phyloP scores from a whole-genome alignment of 352 stramenopile species.

The Pythium biforme region DNA sequence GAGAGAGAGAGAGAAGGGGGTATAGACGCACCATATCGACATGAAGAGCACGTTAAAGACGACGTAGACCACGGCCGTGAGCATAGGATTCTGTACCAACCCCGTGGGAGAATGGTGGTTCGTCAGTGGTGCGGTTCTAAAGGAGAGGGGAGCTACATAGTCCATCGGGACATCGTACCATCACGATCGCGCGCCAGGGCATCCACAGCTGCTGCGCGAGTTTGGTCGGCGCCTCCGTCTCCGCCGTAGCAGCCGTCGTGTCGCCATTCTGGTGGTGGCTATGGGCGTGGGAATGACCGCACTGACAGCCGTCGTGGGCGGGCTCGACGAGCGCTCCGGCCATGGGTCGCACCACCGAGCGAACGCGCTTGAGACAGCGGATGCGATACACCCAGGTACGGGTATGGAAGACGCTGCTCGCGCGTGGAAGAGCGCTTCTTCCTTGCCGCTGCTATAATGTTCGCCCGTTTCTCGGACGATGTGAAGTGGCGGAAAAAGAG shows the following conservation, averaged over 20 bases:
- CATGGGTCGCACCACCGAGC: slow-evolving; percentile 4
- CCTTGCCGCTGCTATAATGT: too few relatives aligned
- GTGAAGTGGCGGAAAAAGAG: slow-evolving; percentile 7
- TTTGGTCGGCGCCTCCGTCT: slow-evolving; percentile 2
- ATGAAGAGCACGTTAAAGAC: slow-evolving; percentile 64
- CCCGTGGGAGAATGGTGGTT: too few relatives aligned
- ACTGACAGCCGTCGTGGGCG: slow-evolving; percentile 29
- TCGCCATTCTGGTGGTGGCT: neutral
- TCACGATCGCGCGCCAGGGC: slow-evolving; percentile 56
- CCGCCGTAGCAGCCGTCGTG: neutral
- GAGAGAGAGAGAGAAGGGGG: neutral
- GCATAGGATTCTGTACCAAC: slow-evolving; percentile 61
- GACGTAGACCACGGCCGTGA: slow-evolving; percentile 48
- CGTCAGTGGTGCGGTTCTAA: too few relatives aligned
- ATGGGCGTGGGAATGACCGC: slow-evolving; percentile 34
- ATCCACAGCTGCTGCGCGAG: slow-evolving; percentile 72
- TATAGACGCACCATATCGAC: slow-evolving; percentile 33
- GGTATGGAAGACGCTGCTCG: too few relatives aligned
- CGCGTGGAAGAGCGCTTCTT: too few relatives aligned
- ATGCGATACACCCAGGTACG: neutral
- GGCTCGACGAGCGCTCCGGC: slow-evolving; percentile 24
- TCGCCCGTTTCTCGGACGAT: slow-evolving; percentile 30
- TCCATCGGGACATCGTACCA: slow-evolving; percentile 37
- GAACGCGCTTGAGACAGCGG: neutral
- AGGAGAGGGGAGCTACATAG: too few relatives aligned